Conservation (phyloP, 2,329 filamentous ascomycete species). For the Calonectria hongkongensis region DNA sequence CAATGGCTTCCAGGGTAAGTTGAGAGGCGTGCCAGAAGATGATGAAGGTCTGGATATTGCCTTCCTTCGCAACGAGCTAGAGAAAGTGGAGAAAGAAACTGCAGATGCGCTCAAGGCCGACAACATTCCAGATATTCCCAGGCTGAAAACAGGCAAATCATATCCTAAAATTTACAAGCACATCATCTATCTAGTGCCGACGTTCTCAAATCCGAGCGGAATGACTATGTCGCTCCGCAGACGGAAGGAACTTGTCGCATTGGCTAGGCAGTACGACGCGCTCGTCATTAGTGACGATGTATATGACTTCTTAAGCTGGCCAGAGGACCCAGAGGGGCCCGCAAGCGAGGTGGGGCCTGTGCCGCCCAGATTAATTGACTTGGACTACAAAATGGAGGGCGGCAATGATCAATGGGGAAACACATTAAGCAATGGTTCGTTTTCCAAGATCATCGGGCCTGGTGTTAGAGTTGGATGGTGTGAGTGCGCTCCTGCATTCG, state of each 20-base stretch:
- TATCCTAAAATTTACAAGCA: slow-evolving; percentile 75
- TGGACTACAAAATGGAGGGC: slow-evolving; percentile 21
- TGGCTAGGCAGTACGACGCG: slow-evolving; percentile 79
- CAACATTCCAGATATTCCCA: neutral
- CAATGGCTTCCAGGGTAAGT: slow-evolving; percentile 71
- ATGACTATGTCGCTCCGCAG: slow-evolving; percentile 77
- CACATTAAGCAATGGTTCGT: slow-evolving; percentile 78
- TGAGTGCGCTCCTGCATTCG: slow-evolving; percentile 28
- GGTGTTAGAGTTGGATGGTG: slow-evolving; percentile 71
- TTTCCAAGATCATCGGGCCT: slow-evolving; percentile 79
- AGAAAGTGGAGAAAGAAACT: slow-evolving; percentile 5
- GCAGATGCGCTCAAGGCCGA: neutral
- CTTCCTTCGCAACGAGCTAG: slow-evolving; percentile 34
- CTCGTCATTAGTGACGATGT: slow-evolving; percentile 83
- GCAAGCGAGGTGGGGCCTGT: neutral
- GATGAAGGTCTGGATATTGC: slow-evolving; percentile 56
- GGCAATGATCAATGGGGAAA: slow-evolving; percentile 71
- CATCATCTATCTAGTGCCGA: slow-evolving; percentile 81
- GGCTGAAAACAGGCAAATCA: slow-evolving; percentile 27
- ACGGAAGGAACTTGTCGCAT: slow-evolving; percentile 72
- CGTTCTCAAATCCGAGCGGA: slow-evolving; percentile 81
- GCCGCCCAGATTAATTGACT: slow-evolving; percentile 30
- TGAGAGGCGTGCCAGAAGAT: slow-evolving; percentile 76
- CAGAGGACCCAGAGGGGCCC: slow-evolving; percentile 66
- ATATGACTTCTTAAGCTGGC: slow-evolving; percentile 82